Percentiles rank a stretch among this genome's conserved stretches.
phyloP scores from a whole-genome alignment of 2,329 filamentous ascomycete species.

The Ophiostoma tasmaniense region DNA sequence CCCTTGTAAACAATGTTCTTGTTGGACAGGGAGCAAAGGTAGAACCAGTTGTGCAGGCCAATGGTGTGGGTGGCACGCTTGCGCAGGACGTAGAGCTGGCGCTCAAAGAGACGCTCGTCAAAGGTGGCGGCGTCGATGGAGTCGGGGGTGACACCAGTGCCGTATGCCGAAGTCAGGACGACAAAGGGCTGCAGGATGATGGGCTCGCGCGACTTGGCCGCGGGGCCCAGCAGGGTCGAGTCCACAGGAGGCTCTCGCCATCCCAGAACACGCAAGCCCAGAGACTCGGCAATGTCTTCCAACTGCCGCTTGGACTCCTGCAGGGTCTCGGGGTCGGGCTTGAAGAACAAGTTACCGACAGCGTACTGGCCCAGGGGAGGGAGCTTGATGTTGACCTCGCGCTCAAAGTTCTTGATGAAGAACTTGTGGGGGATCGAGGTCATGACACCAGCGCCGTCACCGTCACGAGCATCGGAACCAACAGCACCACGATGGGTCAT shows the following conservation, averaged over 20 bases:
- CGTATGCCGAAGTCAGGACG: conserved; percentile 77
- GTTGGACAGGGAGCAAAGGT: conserved; percentile 91
- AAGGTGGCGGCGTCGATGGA: conserved; percentile 70
- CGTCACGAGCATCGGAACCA: conserved; percentile 93
- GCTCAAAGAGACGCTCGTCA: conserved; percentile 79
- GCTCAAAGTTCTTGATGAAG: conserved; percentile 96
- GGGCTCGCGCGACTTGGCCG: conserved; percentile 87
- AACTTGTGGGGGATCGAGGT: conserved; percentile 97
- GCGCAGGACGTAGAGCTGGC: conserved; percentile 85
- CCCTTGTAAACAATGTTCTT: conserved; percentile 99
- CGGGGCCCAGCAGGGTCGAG: conserved; percentile 84
- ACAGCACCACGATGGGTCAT: conserved; percentile 99
- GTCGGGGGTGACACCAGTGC: conserved; percentile 68
- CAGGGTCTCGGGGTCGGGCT: conserved; percentile 83
- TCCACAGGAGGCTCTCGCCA: conserved; percentile 95
- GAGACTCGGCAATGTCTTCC: conserved; percentile 81
- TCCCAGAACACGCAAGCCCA: conserved; percentile 84
- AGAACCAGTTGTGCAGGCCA: conserved; percentile 97
- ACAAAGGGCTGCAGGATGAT: conserved; percentile 94
- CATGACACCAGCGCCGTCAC: conserved; percentile 98
- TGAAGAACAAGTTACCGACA: conserved; percentile 96
- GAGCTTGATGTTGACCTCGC: conserved; percentile 78
- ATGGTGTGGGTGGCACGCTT: conserved; percentile 94
- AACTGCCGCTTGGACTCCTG: conserved; percentile 87
- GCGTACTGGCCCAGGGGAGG: conserved; percentile 90